phyloP scores from a whole-genome alignment of 805 yeast genomes.

The Saccharomycopsis schoenii region DNA sequence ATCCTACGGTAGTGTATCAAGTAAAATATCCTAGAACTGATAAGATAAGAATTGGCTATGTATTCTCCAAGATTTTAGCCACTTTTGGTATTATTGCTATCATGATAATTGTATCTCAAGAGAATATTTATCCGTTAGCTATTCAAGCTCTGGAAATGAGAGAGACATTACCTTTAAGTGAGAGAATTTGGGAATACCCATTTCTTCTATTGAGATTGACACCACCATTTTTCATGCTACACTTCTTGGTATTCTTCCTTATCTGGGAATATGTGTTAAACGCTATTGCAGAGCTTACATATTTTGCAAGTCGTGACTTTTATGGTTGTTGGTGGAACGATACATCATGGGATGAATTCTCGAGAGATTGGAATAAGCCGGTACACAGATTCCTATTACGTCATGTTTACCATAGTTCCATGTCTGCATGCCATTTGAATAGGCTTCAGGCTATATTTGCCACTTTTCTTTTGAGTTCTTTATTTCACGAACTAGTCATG shows the following conservation, averaged over 20 bases:
- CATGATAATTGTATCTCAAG: conserved; percentile 75
- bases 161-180: conserved; percentile 32
- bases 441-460: conserved; percentile 61
- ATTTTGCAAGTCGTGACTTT: conserved; percentile 84
- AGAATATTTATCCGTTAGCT: conserved; percentile 64
- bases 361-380: conserved; percentile 90
- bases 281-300: conserved; percentile 78
- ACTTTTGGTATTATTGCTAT: conserved; percentile 78
- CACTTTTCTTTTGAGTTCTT: conserved; percentile 70
- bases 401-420: conserved; percentile 89
- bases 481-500: conserved; percentile 91
- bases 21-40: conserved; percentile 72
- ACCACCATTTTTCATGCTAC: conserved; percentile 70
- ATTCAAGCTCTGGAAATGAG: conserved; percentile 47
- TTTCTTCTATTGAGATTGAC: conserved; percentile 59
- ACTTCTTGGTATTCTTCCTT: conserved; percentile 70
- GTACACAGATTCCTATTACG: conserved; percentile 83
- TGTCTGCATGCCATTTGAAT: conserved; percentile 60
- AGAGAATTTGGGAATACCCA: conserved; percentile 40
- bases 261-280: conserved; percentile 95
- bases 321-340: conserved; percentile 99
- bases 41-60: conserved; percentile 57
- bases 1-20: conserved; percentile 81
- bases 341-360: conserved; percentile 84
- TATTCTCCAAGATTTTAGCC: conserved; percentile 61